Conservation (phyloP, 2,329 filamentous ascomycete species). For the Plectosphaerella plurivora region DNA sequence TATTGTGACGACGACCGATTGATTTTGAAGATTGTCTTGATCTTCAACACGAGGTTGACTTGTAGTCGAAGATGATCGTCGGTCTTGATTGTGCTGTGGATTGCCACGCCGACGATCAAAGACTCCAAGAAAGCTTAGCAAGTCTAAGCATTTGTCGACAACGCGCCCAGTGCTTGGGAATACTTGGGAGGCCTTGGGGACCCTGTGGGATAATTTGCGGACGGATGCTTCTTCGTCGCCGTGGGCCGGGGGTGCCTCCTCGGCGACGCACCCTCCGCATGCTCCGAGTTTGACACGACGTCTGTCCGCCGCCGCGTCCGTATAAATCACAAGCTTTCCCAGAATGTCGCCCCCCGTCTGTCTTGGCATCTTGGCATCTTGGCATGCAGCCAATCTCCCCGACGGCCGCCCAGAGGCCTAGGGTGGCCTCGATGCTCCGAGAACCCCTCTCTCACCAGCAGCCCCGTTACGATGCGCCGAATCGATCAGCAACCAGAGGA, state of each 20-base stretch:
- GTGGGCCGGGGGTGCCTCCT: neutral
- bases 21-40: no score
- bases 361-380: neutral
- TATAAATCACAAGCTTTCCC: neutral
- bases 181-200: no score
- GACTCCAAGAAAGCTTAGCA: neutral
- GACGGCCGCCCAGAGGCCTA: neutral
- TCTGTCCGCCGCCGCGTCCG: neutral
- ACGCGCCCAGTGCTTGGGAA: conserved; percentile 1
- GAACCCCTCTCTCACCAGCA: neutral
- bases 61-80: neutral
- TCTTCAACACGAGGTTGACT: neutral
- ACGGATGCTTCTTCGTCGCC: neutral
- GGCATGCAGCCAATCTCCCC: neutral
- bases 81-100: neutral
- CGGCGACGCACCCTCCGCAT: conserved; percentile 1
- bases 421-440: neutral
- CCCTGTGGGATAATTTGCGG: neutral
- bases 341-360: neutral
- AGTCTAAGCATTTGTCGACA: neutral
- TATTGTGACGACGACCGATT: neutral
- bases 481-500: no score
- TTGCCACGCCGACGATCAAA: neutral
- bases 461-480: neutral
- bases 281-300: neutral